Evolutionary conservation across 2,329 filamentous ascomycete species (phyloP).

Genomic region (Myriosclerotinia duriaeana): DNA sequence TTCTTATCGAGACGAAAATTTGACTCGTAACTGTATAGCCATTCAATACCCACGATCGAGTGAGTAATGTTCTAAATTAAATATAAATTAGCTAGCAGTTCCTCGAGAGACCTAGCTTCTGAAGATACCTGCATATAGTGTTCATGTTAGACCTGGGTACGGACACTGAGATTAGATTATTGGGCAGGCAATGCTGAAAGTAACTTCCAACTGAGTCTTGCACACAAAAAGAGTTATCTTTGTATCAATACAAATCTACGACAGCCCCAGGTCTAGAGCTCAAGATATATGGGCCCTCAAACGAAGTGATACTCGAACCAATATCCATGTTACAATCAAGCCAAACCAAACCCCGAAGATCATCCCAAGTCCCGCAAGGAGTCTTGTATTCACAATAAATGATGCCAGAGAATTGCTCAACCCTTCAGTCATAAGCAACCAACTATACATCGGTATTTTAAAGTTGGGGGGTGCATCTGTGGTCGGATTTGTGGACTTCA

Average conservation of each 20-base stretch:
- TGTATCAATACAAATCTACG: neutral
- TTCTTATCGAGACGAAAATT: neutral
- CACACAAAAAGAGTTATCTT: no score
- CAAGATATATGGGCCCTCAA: slow-evolving; percentile 26
- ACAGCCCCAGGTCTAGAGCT: neutral
- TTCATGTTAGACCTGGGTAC: no score
- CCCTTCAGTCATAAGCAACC: slow-evolving; percentile 31
- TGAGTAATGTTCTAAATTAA: neutral
- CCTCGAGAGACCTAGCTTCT: no score
- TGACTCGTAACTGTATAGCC: neutral
- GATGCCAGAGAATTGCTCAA: slow-evolving; percentile 27
- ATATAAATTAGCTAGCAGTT: no score
- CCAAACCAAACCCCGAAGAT: slow-evolving; percentile 38
- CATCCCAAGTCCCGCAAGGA: slow-evolving; percentile 33
- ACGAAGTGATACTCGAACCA: slow-evolving; percentile 31
- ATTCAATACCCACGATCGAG: neutral
- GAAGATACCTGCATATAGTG: no score
- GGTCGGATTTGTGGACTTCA: slow-evolving; percentile 22
- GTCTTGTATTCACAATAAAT: slow-evolving; percentile 30
- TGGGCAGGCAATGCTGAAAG: no score
- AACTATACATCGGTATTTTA: slow-evolving; percentile 32
- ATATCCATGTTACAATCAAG: slow-evolving; percentile 35
- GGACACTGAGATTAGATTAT: no score
- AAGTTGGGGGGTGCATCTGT: slow-evolving; percentile 11
- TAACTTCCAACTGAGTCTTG: neutral